Percentiles rank a stretch among this genome's conserved stretches.
phyloP scores from a whole-genome alignment of 306 rosid species.

The Lagenaria siceraria region DNA sequence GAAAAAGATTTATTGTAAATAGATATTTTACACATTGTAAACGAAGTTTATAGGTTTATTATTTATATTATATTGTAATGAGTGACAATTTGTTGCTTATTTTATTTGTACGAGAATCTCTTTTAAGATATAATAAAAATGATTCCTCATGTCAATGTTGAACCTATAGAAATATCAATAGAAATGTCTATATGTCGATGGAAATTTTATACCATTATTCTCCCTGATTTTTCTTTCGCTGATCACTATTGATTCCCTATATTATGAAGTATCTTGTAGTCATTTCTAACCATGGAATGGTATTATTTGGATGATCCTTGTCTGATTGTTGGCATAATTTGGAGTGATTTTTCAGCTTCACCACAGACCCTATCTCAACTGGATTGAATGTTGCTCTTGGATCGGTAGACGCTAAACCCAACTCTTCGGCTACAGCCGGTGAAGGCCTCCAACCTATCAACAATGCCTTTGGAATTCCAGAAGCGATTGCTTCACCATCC shows the following conservation, averaged over 20 bases:
- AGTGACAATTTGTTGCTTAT: too few species aligned
- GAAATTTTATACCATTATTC: too few species aligned
- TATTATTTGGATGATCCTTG: not conserved
- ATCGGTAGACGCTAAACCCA: constrained; percentile 32
- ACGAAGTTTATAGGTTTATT: too few species aligned
- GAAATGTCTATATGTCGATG: too few species aligned
- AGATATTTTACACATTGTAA: too few species aligned
- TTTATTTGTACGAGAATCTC: too few species aligned
- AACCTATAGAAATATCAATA: too few species aligned
- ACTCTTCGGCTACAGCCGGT: constrained; percentile 14
- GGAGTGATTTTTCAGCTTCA: constrained; percentile 39
- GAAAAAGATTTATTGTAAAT: too few species aligned
- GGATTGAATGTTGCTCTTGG: constrained; percentile 69
- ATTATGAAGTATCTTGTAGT: not conserved
- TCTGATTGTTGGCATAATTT: not conserved
- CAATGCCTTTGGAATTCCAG: constrained; percentile 49
- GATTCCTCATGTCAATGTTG: too few species aligned
- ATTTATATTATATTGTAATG: too few species aligned
- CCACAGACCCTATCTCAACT: constrained; percentile 39
- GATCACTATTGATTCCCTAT: not conserved
- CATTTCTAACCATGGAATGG: not conserved
- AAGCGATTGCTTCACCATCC: constrained; percentile 25
- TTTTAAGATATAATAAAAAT: too few species aligned
- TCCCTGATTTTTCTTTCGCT: too few species aligned
- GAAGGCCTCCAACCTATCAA: constrained; percentile 20